Percentiles rank a stretch among this genome's conserved stretches.
These are phyloP conservation scores for Lactarius vividus DNA, from an alignment of 768 basidiomycete species.

Conservation along the genomic window DNA sequence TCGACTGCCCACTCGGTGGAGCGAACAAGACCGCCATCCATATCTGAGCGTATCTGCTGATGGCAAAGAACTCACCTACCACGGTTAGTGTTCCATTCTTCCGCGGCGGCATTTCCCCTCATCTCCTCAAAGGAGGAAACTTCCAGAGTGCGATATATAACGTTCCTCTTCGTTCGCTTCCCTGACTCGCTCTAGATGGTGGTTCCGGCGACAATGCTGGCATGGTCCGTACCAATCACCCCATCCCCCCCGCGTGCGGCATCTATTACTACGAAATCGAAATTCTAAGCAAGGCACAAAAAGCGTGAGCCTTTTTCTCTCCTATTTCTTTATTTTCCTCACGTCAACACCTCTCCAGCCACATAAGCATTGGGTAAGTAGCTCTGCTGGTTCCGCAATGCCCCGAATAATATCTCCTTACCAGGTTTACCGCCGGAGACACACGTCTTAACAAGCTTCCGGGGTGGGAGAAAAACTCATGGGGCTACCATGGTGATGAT, in stretches of 20 bases:
- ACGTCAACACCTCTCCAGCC: conserved; percentile 42
- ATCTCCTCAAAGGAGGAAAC: conserved; percentile 11
- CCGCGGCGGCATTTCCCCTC: not conserved
- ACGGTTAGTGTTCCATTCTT: conserved; percentile 44
- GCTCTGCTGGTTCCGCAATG: not conserved
- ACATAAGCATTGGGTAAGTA: conserved; percentile 77
- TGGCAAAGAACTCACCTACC: conserved; percentile 70
- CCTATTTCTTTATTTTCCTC: conserved; percentile 21
- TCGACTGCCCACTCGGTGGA: conserved; percentile 76
- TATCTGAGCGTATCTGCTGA: conserved; percentile 62
- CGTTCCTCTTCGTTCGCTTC: not conserved
- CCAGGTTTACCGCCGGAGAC: conserved; percentile 63
- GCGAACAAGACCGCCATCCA: conserved; percentile 59
- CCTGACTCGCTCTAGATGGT: conserved; percentile 18
- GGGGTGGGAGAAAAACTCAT: conserved; percentile 82
- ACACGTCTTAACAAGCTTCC: conserved; percentile 74
- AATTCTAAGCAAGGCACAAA: conserved; percentile 73
- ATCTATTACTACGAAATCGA: conserved; percentile 95
- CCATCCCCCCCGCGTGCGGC: conserved; percentile 83
- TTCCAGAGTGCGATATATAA: conserved; percentile 22
- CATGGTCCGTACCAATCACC: conserved; percentile 70
- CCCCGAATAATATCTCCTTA: conserved; percentile 10
- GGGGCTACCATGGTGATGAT: conserved; percentile 94
- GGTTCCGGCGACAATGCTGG: conserved; percentile 48
- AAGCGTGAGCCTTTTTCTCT: conserved; percentile 54